Evolutionary conservation across 1,139 yeast species (phyloP), one percentile per base, ranked within the genome.

Genomic region (Suhomyces choctaworum): DNA sequence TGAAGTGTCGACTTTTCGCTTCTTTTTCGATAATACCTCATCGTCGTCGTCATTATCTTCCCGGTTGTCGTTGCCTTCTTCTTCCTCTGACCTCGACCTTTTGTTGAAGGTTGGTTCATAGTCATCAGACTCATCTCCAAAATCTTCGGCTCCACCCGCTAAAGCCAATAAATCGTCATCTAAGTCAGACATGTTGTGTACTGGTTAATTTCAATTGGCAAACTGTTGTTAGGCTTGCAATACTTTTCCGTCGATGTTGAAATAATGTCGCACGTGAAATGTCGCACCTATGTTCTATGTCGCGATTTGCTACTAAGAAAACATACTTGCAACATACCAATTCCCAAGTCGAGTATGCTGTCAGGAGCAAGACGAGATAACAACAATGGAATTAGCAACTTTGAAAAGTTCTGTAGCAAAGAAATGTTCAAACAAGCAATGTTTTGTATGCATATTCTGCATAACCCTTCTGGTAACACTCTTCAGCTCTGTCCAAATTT

Each of bases 91-190:
- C 13, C 40, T 34, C 22, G 41, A 32, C 31, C 43, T 45, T 37
- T 38, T 39, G 26, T 46, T 37, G 10, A 53, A 51, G 12, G 50
- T 54, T 6, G 58, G 53, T 42, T 56, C 60, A 33, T 51, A 52
- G 39, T 55, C 66, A 41, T 56, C 67, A 31, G 58, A 55, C 31
- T 52, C 62, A 14, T 61, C 62, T 22, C 38, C 51, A 14, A 59
- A 62, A 26, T 41, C 54, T 7, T 47, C 64, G 30, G 74, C 85
- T 22, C 82, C 87, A 39, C 95, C 96, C 23, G 96, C 97, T 47
- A 89, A 75, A 6, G 95, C 96, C 57, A 89, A 75, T 62, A 88
- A 78, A 71, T 88, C 96, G 56, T 88, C 96, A 54, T 85, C 95
- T 55, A 84, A 76, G 60, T 83, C 92, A 40, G 74, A 68, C 76